phyloP scores from a whole-genome alignment of 805 yeast genomes.

The Metschnikowia arizonensis region DNA sequence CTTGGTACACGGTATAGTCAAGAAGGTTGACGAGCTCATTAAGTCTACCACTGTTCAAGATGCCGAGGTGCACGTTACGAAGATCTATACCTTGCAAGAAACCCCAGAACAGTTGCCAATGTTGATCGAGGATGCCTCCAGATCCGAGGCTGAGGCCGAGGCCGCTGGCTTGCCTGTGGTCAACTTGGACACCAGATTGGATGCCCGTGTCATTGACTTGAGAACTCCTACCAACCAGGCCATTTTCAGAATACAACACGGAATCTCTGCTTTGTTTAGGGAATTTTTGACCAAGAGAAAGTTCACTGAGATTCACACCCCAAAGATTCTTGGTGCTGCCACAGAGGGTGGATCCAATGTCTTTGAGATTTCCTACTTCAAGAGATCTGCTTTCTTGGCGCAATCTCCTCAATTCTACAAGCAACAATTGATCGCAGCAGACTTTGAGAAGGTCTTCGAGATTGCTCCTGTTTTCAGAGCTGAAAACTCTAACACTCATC shows the following conservation, averaged over 20 bases:
- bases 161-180: conserved; percentile 89
- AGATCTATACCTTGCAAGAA: conserved; percentile 73
- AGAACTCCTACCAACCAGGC: conserved; percentile 98
- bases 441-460: conserved; percentile 94
- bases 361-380: conserved; percentile 89
- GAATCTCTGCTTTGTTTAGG: conserved; percentile 82
- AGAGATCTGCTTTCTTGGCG: conserved; percentile 87
- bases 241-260: conserved; percentile 89
- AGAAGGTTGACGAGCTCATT: conserved; percentile 79
- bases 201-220: conserved; percentile 90
- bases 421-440: conserved; percentile 97
- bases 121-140: conserved; percentile 91
- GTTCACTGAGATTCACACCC: conserved; percentile 93
- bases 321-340: conserved; percentile 91
- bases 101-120: conserved; percentile 93
- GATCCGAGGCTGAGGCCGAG: conserved; percentile 93
- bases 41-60: conserved; percentile 90
- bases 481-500: conserved; percentile 97
- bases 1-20: conserved; percentile 79
- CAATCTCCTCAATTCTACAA: conserved; percentile 98
- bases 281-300: conserved; percentile 68
- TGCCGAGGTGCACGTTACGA: conserved; percentile 73
- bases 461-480: conserved; percentile 98
- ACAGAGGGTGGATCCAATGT: conserved; percentile 98
- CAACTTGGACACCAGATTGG: conserved; percentile 93